Percentiles rank a stretch among this genome's conserved stretches.
Conservation (phyloP, 1,284 basidiomycete species). For the Erythrobasidium hasegawianum region DNA sequence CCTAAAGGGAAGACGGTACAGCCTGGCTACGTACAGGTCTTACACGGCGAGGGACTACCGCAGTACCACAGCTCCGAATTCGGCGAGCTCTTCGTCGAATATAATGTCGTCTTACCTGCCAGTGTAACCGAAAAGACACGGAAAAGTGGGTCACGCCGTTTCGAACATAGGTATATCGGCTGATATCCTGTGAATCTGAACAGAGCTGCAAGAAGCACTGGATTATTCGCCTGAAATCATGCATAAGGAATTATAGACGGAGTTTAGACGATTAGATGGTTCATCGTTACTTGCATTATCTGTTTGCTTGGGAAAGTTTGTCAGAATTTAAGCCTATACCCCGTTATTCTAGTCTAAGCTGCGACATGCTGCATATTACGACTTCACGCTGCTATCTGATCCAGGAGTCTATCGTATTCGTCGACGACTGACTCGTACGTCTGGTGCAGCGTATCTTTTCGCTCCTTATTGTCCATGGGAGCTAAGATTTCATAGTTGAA, state of each 20-base stretch:
- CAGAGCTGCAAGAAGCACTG: constrained; percentile 2
- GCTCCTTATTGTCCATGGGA: constrained; percentile 21
- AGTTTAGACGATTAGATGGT: not conserved
- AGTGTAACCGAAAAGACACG: constrained; percentile 52
- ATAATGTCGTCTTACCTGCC: constrained; percentile 77
- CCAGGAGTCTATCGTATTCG: constrained; percentile 27
- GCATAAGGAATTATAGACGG: not conserved
- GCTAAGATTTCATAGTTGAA: constrained; percentile 69
- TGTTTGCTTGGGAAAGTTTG: too few relatives aligned
- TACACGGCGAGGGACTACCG: constrained; percentile 70
- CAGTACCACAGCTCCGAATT: constrained; percentile 50
- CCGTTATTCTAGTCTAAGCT: not conserved
- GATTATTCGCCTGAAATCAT: not conserved
- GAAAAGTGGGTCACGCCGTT: not conserved
- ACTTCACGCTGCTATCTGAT: constrained; percentile 20
- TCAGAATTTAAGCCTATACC: not conserved
- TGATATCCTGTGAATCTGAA: not conserved
- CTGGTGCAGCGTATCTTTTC: constrained; percentile 27
- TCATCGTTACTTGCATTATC: too few relatives aligned
- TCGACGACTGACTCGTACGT: constrained; percentile 25
- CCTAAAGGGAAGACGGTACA: constrained; percentile 70
- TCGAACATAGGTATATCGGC: not conserved
- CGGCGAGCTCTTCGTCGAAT: constrained; percentile 86
- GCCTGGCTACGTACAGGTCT: constrained; percentile 79
- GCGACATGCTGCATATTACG: not conserved